Conservation (phyloP, 306 rosid genomes). For the Morella rubra region DNA sequence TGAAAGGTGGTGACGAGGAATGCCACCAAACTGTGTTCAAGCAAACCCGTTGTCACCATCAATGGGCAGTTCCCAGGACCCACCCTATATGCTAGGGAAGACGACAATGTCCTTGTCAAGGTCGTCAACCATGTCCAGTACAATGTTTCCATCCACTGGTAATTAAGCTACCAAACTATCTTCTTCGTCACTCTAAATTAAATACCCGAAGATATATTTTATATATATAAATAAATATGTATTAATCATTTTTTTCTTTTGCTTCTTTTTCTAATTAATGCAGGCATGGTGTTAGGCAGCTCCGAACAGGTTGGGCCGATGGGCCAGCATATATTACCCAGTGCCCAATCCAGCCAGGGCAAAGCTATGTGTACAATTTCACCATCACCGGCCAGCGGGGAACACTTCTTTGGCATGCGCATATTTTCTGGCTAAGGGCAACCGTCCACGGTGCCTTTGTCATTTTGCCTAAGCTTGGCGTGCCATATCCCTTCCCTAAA, state of each 20-base stretch:
- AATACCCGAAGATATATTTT: neutral
- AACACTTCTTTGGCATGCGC: slow-evolving; percentile 91
- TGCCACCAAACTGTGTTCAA: slow-evolving; percentile 55
- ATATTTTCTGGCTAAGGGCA: slow-evolving; percentile 82
- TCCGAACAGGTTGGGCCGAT: slow-evolving; percentile 87
- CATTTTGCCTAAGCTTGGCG: slow-evolving; percentile 82
- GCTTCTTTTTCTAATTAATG: neutral
- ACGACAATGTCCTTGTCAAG: slow-evolving; percentile 67
- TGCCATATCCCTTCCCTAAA: slow-evolving; percentile 80
- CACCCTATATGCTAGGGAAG: slow-evolving; percentile 85
- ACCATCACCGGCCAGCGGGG: slow-evolving; percentile 89
- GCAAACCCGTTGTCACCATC: slow-evolving; percentile 64
- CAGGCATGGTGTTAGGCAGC: slow-evolving; percentile 87
- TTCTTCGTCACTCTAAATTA: slow-evolving; percentile 12
- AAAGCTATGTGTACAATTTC: slow-evolving; percentile 71
- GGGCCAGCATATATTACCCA: slow-evolving; percentile 89
- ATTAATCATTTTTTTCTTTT: too few relatives aligned
- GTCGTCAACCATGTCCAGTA: slow-evolving; percentile 67
- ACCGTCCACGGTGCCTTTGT: slow-evolving; percentile 82
- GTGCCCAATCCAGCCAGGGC: slow-evolving; percentile 75
- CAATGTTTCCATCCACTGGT: slow-evolving; percentile 83
- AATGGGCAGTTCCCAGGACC: slow-evolving; percentile 92
- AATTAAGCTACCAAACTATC: neutral
- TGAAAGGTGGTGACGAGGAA: slow-evolving; percentile 66
- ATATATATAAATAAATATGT: too few relatives aligned